Evolutionary conservation across 1,139 yeast genomes (phyloP), one percentile per base, ranked within the genome.

Genomic region (Diutina sp.): DNA sequence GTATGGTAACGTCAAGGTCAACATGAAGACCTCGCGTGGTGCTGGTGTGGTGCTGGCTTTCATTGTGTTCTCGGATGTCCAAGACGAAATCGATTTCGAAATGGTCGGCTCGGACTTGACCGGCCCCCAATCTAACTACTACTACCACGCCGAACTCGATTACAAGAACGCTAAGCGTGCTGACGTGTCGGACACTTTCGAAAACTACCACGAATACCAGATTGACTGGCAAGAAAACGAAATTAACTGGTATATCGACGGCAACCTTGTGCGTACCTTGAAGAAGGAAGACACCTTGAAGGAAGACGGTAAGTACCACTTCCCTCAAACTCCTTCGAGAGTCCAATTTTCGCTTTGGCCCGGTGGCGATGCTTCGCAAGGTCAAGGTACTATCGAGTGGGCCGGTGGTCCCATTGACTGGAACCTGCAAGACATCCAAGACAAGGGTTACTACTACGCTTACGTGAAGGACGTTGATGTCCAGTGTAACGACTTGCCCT

Each of bases 311-410:
- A 64, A 66, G 28, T 89, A 83, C 72, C 70, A 72, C 59, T 91
- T 69, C 73, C 98, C 98, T n/a, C 95, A 89, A 72, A 90, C 97
- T 4, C 98, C 98, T 1, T 76, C 93, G 55, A 81, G 95, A 66
- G 71, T 91, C 58, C 96, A 91, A 72, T 71, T 89, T 57, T 90
- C 96, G 6, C 69, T 91, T 60, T 91, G 98, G 98, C 96, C 98
- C 4, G 97, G 88, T 69, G 97, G 97, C 59, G 79, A 78, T 59
- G 71, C 82, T 30, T 64, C 76, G 55, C 82, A 80, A 66, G 83
- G 83, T 46, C 70, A 73, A 53, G 98, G 97, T 67, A 91, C 97
- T 18, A 77, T 85, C 61, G 86, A 80, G 62, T 91, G 98, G 97
- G 96, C 97, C 46, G 97, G 98, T 67, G 98, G 97, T 66, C 72